Evolutionary conservation across 192 early-diverging fungal genomes (phyloP), one percentile per base, ranked within the genome.

Genomic region (Coemansia sp.): DNA sequence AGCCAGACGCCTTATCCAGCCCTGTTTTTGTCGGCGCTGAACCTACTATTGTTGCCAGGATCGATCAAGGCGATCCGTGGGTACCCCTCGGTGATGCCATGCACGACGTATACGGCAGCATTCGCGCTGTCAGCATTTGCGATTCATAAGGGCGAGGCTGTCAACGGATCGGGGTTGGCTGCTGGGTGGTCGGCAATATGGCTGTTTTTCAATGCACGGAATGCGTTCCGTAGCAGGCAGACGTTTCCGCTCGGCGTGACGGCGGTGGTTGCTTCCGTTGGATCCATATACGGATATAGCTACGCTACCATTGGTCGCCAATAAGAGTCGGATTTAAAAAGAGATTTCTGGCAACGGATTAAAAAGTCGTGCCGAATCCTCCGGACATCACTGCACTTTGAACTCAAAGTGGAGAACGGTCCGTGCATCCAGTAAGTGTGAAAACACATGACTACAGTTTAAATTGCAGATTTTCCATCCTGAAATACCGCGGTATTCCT

Each of bases 141-240:
- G 34, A 50, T 81, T 15, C 15, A 48, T 11, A 61, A 59, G n/a
- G 78, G 73, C n/a, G 78, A 81, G 57, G 20, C 29, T 34, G 45
- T 63, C 9, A 81, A 75, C 54, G 78, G 78, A 20, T 69, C 78
- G 15, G 78, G 73, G 1, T 45, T 81, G 65, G 52, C 63, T 50
- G 56, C 67, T 5, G 64, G 62, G 9, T 81, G 78, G 78, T 81
- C 78, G 5, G 63, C 66, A 3, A 67, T 72, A 42, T 81, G 78
- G 78, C 50, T 81, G 61, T 75, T 81, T 35, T 80, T 81, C 19
- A 81, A 75, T 43, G 78, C 69, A 2, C 73, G 78, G 5, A 75
- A 72, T 33, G 78, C 78, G 6, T 15, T 74, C 14, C 67, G 33
- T 40, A 67, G 69, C 15, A 25, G 48, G 11, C 22, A 46, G 0